Evolutionary conservation across 2,329 filamentous ascomycete genomes (phyloP), one percentile per base, ranked within the genome.

Genomic region (Endothia cerciana): DNA sequence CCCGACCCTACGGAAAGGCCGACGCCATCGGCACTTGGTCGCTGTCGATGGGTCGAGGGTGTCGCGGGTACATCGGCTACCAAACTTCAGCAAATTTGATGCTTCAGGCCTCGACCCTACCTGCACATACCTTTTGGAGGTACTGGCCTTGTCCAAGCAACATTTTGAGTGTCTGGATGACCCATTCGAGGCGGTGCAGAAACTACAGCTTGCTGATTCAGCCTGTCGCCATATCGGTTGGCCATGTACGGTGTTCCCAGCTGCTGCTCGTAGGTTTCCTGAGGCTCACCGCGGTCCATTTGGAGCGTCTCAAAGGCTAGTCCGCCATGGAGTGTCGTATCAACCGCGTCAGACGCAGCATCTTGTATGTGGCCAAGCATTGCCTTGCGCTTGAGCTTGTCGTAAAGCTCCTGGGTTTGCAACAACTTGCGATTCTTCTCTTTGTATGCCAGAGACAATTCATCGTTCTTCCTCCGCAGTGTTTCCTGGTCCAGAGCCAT

Each of bases 381-480:
- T 1, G 81, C 82, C 65, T 81, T 83, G 56, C 83, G 78, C 72
- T 87, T 89, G 57, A 87, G 76, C 68, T 83, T 88, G 71, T 88
- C 85, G 68, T 89, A 89, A 2, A 88, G 77, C 68, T 88, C 85
- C 71, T 93, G 91, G 2, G 87, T 85, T 67, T 92, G 89, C 5
- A 88, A 77, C 3, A 91, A 83, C 65, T 89, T 90, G 57, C 85
- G 88, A 70, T 80, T 87, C 74, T 94, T 95, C 28, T 93, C 89
- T 64, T 85, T 85, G 71, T 88, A 89, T 4, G 87, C 83, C 28
- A 87, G 83, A 4, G 82, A 80, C 1, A 97, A 79, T 43, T 94
- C 90, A 22, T 91, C 85, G 69, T 93, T 91, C 76, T 91, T 93
- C 59, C 85, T 84, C 61, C 87, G 82, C 13, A 94, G 78, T 10